Conservation (phyloP, 169 alveolate species). For the Fabrea salina region DNA sequence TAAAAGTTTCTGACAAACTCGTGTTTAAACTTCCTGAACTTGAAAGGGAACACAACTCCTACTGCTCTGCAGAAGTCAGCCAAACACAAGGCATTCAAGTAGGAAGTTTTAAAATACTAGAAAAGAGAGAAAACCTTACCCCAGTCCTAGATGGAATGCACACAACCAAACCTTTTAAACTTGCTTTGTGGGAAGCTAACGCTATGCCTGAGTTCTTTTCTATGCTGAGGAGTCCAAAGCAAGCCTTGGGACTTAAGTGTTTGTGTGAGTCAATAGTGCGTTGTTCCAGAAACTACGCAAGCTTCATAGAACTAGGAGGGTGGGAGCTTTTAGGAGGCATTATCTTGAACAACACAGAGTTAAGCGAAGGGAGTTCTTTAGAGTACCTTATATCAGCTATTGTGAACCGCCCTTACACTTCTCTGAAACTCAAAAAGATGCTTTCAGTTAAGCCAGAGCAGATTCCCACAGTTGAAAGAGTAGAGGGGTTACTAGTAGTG, state of each 20-base stretch:
- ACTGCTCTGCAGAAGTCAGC: not conserved
- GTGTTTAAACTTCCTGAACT: slow-evolving; percentile 23
- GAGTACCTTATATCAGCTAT: not conserved
- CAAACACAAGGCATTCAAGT: too few species aligned
- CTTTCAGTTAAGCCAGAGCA: slow-evolving; percentile 13
- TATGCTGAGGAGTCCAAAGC: not conserved
- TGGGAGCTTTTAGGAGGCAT: not conserved
- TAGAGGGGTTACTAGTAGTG: not conserved
- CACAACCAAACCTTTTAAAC: slow-evolving; percentile 10
- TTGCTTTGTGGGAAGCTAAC: not conserved
- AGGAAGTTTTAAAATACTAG: too few species aligned
- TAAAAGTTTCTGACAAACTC: not conserved
- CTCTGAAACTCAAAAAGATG: not conserved
- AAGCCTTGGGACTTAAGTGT: not conserved
- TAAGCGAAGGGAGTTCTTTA: not conserved
- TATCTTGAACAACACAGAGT: not conserved
- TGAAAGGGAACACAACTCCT: not conserved
- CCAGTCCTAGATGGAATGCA: not conserved
- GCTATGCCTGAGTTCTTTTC: slow-evolving; percentile 2
- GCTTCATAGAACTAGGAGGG: slow-evolving; percentile 23
- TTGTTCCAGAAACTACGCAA: not conserved
- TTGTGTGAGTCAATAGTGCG: slow-evolving; percentile 16
- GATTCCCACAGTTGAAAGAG: not conserved
- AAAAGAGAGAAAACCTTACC: too few species aligned
- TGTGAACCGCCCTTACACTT: not conserved